These are phyloP conservation scores for Pythium rhizo-oryzae DNA, from an alignment of 352 stramenopile genomes.

Conservation along the genomic window DNA sequence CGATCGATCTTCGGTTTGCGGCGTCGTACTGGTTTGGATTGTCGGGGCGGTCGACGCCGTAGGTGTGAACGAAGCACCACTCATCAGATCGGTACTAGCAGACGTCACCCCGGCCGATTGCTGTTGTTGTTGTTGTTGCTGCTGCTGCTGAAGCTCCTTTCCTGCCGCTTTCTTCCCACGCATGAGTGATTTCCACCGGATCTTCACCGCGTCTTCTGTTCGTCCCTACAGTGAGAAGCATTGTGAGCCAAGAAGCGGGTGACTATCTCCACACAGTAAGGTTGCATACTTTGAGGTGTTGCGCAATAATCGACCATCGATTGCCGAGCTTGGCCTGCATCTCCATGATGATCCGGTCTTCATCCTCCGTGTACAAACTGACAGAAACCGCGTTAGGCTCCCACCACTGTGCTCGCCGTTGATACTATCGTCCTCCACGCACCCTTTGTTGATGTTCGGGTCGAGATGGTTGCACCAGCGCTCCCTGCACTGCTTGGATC, in stretches of 20 bases:
- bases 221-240: slow-evolving; percentile 52
- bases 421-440: slow-evolving; percentile 16
- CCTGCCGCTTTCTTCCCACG: slow-evolving; percentile 64
- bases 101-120: background rate
- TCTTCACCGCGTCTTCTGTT: slow-evolving; percentile 94
- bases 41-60: background rate
- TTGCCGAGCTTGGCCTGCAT: slow-evolving; percentile 93
- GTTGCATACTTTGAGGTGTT: slow-evolving; percentile 86
- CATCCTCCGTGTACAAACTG: slow-evolving; percentile 87
- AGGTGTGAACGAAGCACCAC: background rate
- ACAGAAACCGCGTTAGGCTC: background rate
- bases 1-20: background rate
- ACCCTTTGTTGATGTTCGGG: slow-evolving; percentile 93
- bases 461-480: slow-evolving; percentile 93
- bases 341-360: slow-evolving; percentile 93
- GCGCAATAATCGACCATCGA: slow-evolving; percentile 92
- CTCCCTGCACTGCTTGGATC: slow-evolving; percentile 93
- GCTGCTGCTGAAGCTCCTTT: slow-evolving; percentile 62
- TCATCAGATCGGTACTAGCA: background rate
- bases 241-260: too few species aligned
- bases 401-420: background rate
- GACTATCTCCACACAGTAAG: background rate
- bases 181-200: slow-evolving; percentile 93
- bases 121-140: slow-evolving; percentile 1
- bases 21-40: background rate